phyloP scores from a whole-genome alignment of 257 asterid genomes.

The Petunia secreta region DNA sequence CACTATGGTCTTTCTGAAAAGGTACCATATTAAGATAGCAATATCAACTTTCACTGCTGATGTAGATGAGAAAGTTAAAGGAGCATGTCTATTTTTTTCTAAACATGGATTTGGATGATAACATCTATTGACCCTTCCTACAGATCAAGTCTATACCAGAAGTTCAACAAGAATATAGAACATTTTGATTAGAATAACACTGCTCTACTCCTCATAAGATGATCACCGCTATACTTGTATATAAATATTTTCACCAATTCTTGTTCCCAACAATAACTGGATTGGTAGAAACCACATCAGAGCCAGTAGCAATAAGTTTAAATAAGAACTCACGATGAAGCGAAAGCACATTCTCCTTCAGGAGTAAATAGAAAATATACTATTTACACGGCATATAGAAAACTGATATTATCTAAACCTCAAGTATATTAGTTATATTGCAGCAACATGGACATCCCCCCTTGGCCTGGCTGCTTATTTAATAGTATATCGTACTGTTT shows the following conservation, averaged over 20 bases:
- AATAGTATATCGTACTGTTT: constrained; percentile 9
- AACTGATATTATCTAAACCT: neutral
- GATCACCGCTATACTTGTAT: too few species aligned
- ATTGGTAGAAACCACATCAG: too few species aligned
- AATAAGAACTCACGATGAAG: neutral
- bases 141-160: neutral
- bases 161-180: neutral
- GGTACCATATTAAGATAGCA: too few species aligned
- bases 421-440: neutral
- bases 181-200: neutral
- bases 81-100: too few species aligned
- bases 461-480: constrained; percentile 30
- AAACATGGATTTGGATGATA: too few species aligned
- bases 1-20: too few species aligned
- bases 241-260: too few species aligned
- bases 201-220: neutral
- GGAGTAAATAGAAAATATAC: too few species aligned
- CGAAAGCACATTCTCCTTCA: neutral
- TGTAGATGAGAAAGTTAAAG: too few species aligned
- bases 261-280: too few species aligned
- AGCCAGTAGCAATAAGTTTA: neutral
- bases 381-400: neutral
- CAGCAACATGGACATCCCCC: neutral
- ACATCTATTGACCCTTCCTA: too few species aligned
- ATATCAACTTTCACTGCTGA: too few species aligned